Evolutionary conservation across 192 early-diverging fungal genomes (phyloP).

Genomic region (Coemansia reversa): DNA sequence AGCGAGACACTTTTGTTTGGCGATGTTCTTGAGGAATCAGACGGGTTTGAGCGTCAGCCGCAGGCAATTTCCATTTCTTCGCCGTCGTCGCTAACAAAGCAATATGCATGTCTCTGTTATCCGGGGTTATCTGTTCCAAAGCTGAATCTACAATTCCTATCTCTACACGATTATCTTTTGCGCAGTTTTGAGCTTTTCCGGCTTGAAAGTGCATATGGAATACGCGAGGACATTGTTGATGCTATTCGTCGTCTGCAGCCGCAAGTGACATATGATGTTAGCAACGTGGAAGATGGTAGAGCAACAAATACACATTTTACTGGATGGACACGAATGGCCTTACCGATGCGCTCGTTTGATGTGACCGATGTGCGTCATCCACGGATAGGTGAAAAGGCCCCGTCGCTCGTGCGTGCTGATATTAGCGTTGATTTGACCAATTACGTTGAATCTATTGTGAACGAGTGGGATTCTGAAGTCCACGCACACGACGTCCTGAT

Average conservation of each 20-base stretch:
- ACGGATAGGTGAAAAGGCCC: conserved; percentile 58
- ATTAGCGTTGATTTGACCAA: conserved; percentile 65
- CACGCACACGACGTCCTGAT: conserved; percentile 88
- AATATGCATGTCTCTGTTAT: conserved; percentile 2
- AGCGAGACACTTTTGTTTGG: conserved; percentile 66
- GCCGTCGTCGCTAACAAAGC: conserved; percentile 2
- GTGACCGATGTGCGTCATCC: conserved; percentile 66
- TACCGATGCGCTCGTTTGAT: conserved; percentile 65
- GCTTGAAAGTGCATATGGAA: conserved; percentile 78
- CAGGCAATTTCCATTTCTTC: conserved; percentile 15
- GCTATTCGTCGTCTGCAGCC: conserved; percentile 82
- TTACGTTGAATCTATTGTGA: conserved; percentile 69
- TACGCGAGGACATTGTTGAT: conserved; percentile 88
- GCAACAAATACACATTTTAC: conserved; percentile 54
- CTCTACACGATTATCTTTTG: conserved; percentile 85
- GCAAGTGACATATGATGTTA: conserved; percentile 31
- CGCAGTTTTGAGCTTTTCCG: conserved; percentile 83
- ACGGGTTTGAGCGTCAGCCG: conserved; percentile 56
- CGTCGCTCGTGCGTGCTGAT: conserved; percentile 78
- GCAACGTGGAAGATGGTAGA: not conserved
- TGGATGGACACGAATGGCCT: conserved; percentile 94
- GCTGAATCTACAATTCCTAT: conserved; percentile 91
- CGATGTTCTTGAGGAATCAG: conserved; percentile 66
- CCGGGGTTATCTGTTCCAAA: conserved; percentile 71
- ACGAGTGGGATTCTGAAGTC: conserved; percentile 84